phyloP scores from a whole-genome alignment of 129 eudicot species.

The Daucus carota region DH1_v3.0 NC_030382.2:52404501-52405000 shows the following conservation, averaged over 20 bases:
- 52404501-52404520: neutral
- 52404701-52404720: constrained; percentile 2
- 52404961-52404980: constrained; percentile 7
- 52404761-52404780: neutral
- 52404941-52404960: neutral
- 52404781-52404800: constrained; percentile 18
- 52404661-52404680: neutral
- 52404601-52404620: constrained; percentile 39
- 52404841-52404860: constrained; percentile 1
- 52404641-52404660: constrained; percentile 28
- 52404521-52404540: neutral
- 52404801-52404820: constrained; percentile 16
- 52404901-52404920: neutral
- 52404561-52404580: too few relatives aligned
- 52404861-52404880: constrained; percentile 8
- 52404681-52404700: neutral
- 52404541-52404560: too few relatives aligned
- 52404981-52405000: neutral
- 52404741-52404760: neutral
- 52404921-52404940: neutral
- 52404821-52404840: constrained; percentile 41
- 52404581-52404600: too few relatives aligned
- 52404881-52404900: neutral
- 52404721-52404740: constrained; percentile 6
- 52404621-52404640: too few relatives aligned